Evolutionary conservation across 305 asterid species (phyloP).

Genomic region (Lippia alba): DNA sequence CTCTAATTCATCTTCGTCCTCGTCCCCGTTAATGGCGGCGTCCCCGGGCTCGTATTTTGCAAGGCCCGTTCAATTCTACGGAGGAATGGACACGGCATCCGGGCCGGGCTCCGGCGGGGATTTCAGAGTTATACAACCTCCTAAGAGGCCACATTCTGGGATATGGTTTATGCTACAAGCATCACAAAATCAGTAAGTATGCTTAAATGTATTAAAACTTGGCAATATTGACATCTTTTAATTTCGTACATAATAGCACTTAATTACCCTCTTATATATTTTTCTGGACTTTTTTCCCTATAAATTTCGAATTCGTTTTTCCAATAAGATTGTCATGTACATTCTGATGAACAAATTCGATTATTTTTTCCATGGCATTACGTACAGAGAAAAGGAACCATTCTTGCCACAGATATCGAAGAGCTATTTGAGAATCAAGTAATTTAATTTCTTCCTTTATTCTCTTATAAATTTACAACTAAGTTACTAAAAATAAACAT

Average conservation of each 20-base stretch:
- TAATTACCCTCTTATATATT: background rate
- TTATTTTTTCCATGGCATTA: conserved; percentile 11
- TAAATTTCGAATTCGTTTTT: conserved; percentile 1
- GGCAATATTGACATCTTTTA: background rate
- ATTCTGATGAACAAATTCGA: background rate
- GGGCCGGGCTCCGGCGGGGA: conserved; percentile 42
- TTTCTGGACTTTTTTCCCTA: conserved; percentile 27
- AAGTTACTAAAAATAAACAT: conserved; percentile 3
- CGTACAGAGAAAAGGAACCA: conserved; percentile 84
- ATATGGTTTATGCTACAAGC: conserved; percentile 90
- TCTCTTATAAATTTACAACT: background rate
- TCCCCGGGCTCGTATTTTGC: conserved; percentile 41
- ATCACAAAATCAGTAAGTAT: conserved; percentile 77
- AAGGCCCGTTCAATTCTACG: conserved; percentile 46
- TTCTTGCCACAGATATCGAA: conserved; percentile 89
- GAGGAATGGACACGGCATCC: conserved; percentile 39
- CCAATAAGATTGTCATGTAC: conserved; percentile 23
- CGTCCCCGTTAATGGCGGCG: conserved; percentile 28
- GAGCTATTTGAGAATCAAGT: conserved; percentile 97
- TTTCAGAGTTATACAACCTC: conserved; percentile 80
- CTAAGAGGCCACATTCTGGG: conserved; percentile 87
- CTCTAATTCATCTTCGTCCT: conserved; percentile 27
- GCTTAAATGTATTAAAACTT: background rate
- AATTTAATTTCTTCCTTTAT: conserved; percentile 28
- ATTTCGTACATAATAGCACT: background rate